A percentile compares a stretch with the other conserved stretches of the same genome.
Evolutionary conservation across 2,329 filamentous ascomycete genomes (phyloP).

Genomic region (Penicillium sp.): DNA sequence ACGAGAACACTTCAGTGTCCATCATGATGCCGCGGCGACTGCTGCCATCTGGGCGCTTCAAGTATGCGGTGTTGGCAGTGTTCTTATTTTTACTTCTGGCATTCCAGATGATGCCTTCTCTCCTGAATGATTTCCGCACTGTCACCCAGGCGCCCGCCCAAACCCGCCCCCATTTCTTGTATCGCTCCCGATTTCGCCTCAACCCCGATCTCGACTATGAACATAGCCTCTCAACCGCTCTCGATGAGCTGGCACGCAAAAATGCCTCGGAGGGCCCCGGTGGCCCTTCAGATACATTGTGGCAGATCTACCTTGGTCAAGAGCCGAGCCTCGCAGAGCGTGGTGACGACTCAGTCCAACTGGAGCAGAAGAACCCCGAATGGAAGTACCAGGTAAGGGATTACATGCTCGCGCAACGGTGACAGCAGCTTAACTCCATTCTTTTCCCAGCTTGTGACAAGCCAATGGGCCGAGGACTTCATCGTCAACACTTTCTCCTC

Average conservation of each 20-base stretch:
- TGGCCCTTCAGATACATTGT: conserved; percentile 20
- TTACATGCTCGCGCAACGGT: neutral
- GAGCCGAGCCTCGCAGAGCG: conserved; percentile 7
- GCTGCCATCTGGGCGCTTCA: neutral
- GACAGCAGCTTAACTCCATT: neutral
- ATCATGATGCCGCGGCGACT: neutral
- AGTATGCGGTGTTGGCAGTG: neutral
- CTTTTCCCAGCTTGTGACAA: conserved; percentile 23
- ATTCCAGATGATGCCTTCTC: conserved; percentile 8
- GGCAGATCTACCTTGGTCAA: conserved; percentile 29
- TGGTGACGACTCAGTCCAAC: conserved; percentile 22
- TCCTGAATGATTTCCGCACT: neutral
- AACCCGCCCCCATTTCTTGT: conserved; percentile 24
- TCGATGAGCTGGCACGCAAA: conserved; percentile 22
- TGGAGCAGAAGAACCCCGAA: conserved; percentile 25
- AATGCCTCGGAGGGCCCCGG: conserved; percentile 8
- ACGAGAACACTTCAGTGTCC: neutral
- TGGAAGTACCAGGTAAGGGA: conserved; percentile 27
- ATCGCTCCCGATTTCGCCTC: conserved; percentile 26
- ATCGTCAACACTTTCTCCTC: conserved; percentile 20
- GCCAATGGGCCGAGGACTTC: conserved; percentile 25
- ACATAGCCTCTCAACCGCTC: conserved; percentile 16
- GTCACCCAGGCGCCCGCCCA: conserved; percentile 4
- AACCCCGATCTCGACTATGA: conserved; percentile 29
- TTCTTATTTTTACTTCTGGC: conserved; percentile 4